Conservation (phyloP, 2,329 filamentous ascomycete genomes). For the Zymoseptoria brevis region DNA sequence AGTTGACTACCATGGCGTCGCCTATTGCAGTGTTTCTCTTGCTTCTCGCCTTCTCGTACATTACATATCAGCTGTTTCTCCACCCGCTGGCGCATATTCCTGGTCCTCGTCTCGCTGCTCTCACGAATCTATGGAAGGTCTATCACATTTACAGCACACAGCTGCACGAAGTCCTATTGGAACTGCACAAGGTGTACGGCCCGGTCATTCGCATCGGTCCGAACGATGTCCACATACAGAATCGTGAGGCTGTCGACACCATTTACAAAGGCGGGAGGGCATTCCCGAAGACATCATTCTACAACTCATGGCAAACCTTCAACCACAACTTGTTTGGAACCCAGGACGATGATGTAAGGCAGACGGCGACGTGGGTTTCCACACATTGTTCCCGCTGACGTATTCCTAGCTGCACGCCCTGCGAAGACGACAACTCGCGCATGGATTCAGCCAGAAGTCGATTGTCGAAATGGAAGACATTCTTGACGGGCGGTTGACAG, state of each 20-base stretch:
- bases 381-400: background rate
- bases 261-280: conserved; percentile 3
- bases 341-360: background rate
- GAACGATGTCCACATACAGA: conserved; percentile 2
- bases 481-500: background rate
- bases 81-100: conserved; percentile 34
- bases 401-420: background rate
- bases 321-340: background rate
- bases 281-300: conserved; percentile 2
- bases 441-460: background rate
- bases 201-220: conserved; percentile 10
- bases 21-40: background rate
- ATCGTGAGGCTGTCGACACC: background rate
- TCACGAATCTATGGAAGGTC: conserved; percentile 3
- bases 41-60: background rate
- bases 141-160: conserved; percentile 3
- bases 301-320: background rate
- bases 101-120: conserved; percentile 27
- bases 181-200: conserved; percentile 8
- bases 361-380: background rate
- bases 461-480: conserved; percentile 1
- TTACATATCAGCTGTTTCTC: conserved; percentile 1
- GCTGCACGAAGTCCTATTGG: background rate
- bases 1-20: background rate
- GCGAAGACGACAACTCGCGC: background rate